phyloP scores from a whole-genome alignment of 176 grass and related monocot genomes.

The Juncus effusus region DNA sequence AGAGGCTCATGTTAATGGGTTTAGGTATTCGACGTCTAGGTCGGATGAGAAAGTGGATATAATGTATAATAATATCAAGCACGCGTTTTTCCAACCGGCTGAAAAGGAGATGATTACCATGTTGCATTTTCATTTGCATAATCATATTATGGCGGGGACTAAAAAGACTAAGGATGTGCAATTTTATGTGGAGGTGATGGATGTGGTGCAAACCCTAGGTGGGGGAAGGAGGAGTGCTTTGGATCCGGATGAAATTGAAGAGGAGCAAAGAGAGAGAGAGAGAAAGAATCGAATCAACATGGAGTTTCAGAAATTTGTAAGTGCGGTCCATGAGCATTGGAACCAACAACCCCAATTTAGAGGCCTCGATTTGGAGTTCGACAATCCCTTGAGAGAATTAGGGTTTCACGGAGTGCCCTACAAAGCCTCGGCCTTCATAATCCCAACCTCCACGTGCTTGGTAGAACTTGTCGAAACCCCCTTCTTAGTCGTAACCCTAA shows the following conservation, averaged over 20 bases:
- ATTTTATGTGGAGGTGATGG: conserved; percentile 97
- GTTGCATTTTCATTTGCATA: conserved; percentile 78
- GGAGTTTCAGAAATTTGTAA: conserved; percentile 83
- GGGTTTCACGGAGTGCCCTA: conserved; percentile 86
- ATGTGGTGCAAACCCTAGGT: conserved; percentile 77
- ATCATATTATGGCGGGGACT: conserved; percentile 92
- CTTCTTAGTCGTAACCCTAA: conserved; percentile 67
- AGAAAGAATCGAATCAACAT: conserved; percentile 73
- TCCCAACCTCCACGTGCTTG: conserved; percentile 80
- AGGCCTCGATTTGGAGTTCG: conserved; percentile 66
- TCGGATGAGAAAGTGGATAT: conserved; percentile 77
- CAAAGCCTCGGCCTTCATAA: conserved; percentile 75
- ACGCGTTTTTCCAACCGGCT: conserved; percentile 89
- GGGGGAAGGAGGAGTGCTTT: conserved; percentile 52
- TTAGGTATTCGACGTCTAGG: conserved; percentile 68
- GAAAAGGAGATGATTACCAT: conserved; percentile 95
- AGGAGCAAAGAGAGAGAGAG: conserved; percentile 88
- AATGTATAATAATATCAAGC: conserved; percentile 86
- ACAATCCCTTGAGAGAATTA: conserved; percentile 68
- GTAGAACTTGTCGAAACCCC: conserved; percentile 78
- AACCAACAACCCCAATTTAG: conserved; percentile 69
- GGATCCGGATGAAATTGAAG: conserved; percentile 93
- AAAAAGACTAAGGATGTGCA: conserved; percentile 94
- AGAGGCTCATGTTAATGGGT: conserved; percentile 87
- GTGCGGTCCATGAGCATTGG: conserved; percentile 76